Base-by-base conservation (phyloP, 768 basidiomycete genomes). In the Hydnomerulius pinastri region DNA sequence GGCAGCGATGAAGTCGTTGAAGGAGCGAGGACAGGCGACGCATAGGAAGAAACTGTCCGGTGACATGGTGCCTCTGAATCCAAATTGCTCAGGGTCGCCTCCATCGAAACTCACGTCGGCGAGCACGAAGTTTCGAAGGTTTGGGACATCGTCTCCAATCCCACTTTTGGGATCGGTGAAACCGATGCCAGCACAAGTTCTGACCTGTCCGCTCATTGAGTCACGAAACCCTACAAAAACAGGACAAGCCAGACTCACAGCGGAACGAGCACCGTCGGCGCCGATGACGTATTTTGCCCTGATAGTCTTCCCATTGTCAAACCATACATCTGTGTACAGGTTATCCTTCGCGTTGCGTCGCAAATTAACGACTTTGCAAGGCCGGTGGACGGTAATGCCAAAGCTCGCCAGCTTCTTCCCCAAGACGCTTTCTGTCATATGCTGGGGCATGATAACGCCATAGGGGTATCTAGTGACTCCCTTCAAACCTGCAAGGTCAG, bases 221-320 rank as follows among this genome's bases (percentile, higher is more conserved):
- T 50, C 42, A 15, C 6, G 1, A 44, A 17, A n/a, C 20, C 1
- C 1, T n/a, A 25, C 12, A n/a, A n/a, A n/a, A n/a, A n/a, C n/a
- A n/a, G n/a, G n/a, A n/a, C n/a, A n/a, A 2, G 10, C 5, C 20
- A 42, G 40, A 58, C 70, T 42, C 55, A 80, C 80, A 28, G 59
- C 56, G 1, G 79, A 82, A 49, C 60, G 70, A 3, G 77, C 64
- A 4, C 81, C 80, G 56, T 83, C 80, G 5, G 80, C 78, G 18
- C 76, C 80, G 27, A 81, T 56, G 4, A 81, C 73, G 57, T 78
- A 80, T 28, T 69, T 71, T 12, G 79, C 61, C 4, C 61, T 69
- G 30, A 81, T 70, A 11, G 64, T 57, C 29, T 69, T 70, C 3
- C 80, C 79, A 40, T 72, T 68, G 23, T 80, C 77, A 53, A 82